Percentiles rank a stretch among this genome's conserved stretches.
Evolutionary conservation across 1,139 yeast genomes (phyloP).

Genomic region (Pichia sp.): DNA sequence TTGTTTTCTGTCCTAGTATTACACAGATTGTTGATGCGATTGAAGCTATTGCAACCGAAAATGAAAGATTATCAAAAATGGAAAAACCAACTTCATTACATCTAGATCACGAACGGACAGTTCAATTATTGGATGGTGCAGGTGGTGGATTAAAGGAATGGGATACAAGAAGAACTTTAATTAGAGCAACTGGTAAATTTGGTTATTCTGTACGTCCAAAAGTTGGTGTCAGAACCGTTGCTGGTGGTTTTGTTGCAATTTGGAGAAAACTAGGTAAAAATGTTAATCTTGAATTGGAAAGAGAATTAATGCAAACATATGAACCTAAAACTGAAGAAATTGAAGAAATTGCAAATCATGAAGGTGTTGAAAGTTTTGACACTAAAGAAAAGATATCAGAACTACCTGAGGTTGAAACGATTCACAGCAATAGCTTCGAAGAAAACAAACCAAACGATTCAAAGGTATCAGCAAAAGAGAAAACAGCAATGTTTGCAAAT

Average conservation of each 20-base stretch:
- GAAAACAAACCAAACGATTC: neutral
- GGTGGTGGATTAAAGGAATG: constrained; percentile 42
- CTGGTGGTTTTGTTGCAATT: constrained; percentile 42
- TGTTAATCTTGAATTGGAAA: constrained; percentile 12
- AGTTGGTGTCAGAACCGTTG: constrained; percentile 38
- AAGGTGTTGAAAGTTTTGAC: neutral
- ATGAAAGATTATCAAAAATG: constrained; percentile 8
- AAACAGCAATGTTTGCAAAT: constrained; percentile 1
- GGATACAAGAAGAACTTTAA: constrained; percentile 34
- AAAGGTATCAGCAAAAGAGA: neutral
- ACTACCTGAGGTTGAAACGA: neutral
- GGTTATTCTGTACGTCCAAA: constrained; percentile 42
- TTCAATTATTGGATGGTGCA: constrained; percentile 39
- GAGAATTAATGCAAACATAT: constrained; percentile 8
- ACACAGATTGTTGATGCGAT: constrained; percentile 38
- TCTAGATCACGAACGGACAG: constrained; percentile 28
- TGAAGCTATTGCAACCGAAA: constrained; percentile 24
- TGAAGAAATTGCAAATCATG: neutral
- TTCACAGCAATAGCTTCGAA: neutral
- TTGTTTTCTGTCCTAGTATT: constrained; percentile 41
- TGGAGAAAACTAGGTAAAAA: constrained; percentile 25
- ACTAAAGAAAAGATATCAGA: neutral
- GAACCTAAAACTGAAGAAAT: constrained; percentile 6
- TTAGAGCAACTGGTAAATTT: constrained; percentile 34
- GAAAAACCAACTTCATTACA: constrained; percentile 7